phyloP scores from a whole-genome alignment of 176 grass and related monocot species.

The Rhynchospora breviuscula region DNA sequence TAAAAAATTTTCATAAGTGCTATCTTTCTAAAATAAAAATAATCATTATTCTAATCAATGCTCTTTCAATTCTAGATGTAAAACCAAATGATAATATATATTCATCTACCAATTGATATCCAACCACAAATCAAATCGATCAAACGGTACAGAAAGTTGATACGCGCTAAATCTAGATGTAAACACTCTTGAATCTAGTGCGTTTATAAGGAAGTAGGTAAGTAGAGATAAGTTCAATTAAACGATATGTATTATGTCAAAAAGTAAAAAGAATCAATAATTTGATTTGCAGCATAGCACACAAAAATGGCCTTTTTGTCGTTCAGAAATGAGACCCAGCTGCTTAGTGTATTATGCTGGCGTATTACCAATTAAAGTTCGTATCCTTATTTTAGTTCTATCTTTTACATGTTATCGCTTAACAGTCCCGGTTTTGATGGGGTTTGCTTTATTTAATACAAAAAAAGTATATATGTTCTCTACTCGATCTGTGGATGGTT shows the following conservation, averaged over 20 bases:
- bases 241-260: not conserved
- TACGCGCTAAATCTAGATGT: no score
- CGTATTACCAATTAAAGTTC: not conserved
- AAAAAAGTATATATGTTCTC: not conserved
- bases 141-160: no score
- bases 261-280: not conserved
- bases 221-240: no score
- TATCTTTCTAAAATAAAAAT: no score
- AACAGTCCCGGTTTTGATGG: not conserved
- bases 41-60: no score
- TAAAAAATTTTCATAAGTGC: no score
- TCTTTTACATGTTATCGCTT: not conserved
- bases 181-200: no score
- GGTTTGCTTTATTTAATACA: not conserved
- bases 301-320: not conserved
- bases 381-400: not conserved
- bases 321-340: not conserved
- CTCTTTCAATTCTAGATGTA: no score
- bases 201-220: no score
- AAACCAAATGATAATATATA: no score
- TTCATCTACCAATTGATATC: no score
- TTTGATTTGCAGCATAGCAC: not conserved
- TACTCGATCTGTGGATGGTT: not conserved
- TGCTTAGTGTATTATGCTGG: not conserved
- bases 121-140: no score